Conservation (phyloP, 495 filamentous ascomycete genomes). For the Gamarada debralockiae region DNA sequence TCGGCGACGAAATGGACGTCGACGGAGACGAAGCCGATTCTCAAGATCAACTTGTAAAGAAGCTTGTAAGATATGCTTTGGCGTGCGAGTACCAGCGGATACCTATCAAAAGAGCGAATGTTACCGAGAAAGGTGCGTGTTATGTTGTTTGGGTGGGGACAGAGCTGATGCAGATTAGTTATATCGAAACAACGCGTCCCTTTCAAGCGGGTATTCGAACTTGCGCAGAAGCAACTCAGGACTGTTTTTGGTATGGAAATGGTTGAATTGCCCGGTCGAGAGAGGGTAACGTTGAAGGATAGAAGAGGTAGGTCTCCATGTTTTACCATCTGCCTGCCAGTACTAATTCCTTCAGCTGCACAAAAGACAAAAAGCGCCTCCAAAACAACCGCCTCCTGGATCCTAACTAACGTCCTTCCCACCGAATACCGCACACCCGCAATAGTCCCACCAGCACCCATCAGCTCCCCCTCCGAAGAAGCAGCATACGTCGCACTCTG, state of each 20-base stretch:
- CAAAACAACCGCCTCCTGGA: slow-evolving; percentile 61
- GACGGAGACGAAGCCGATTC: slow-evolving; percentile 28
- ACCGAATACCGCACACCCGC: slow-evolving; percentile 53
- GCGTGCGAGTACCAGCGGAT: slow-evolving; percentile 83
- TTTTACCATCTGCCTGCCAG: background rate
- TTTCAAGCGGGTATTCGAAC: slow-evolving; percentile 67
- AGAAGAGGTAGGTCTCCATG: slow-evolving; percentile 49
- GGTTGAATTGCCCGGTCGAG: slow-evolving; percentile 38
- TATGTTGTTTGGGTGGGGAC: background rate
- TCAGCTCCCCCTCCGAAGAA: slow-evolving; percentile 61
- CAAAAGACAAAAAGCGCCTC: slow-evolving; percentile 38
- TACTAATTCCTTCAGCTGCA: slow-evolving; percentile 21
- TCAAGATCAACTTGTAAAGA: slow-evolving; percentile 73
- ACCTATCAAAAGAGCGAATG: slow-evolving; percentile 72
- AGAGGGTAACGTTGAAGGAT: slow-evolving; percentile 73
- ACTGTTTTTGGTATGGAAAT: slow-evolving; percentile 26
- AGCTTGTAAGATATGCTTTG: slow-evolving; percentile 83
- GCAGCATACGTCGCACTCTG: slow-evolving; percentile 76
- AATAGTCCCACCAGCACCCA: slow-evolving; percentile 65
- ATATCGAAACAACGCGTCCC: slow-evolving; percentile 49
- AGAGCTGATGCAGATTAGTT: slow-evolving; percentile 31
- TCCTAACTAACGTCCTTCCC: slow-evolving; percentile 70
- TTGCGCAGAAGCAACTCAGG: slow-evolving; percentile 47
- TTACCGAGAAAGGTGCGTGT: slow-evolving; percentile 62
- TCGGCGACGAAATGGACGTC: slow-evolving; percentile 34